Evolutionary conservation across 768 basidiomycete genomes (phyloP), one percentile per base, ranked within the genome.

Genomic region (Leccinellum rugosiceps): DNA sequence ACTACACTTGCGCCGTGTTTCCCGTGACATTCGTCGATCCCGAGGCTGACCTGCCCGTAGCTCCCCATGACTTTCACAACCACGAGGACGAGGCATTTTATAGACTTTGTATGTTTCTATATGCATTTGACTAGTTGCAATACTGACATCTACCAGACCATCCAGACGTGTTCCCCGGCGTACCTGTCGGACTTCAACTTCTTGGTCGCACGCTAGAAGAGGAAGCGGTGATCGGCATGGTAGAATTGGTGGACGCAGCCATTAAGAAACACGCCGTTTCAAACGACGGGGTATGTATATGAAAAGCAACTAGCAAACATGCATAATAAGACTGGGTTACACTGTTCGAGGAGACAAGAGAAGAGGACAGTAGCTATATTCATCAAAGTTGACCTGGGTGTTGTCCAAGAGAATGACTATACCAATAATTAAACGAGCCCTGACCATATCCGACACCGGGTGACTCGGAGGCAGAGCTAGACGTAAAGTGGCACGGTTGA

Each of bases 221-320:
- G 52, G 82, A 83, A 63, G 82, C 78, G 0, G 78, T 83, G 17
- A 72, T 83, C 10, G 71, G 67, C 5, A 78, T 82, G 76, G 75
- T 76, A 4, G 78, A 79, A 59, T 65, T 80, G 6, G 76, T 80
- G 13, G 75, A 75, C 26, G 67, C 61, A 3, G 77, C 78, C 11
- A 52, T 78, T 6, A 74, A 70, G 63, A 68, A 58, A 46, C 26
- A 63, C 31, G 43, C 13, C 5, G 31, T 25, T 23, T 26, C 14
- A 17, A 46, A 25, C 30, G 30, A 21, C 8, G 6, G 28, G 14
- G 7, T 9, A 28, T n/a, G n/a, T n/a, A n/a, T n/a, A n/a, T 51
- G 50, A 50, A 30, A 41, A 48, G 35, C 17, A 4, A 25, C 15
- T 8, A 3, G 13, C 11, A 52, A 48, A 14, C n/a, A 19, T 7